Conservation (phyloP, 306 rosid species). For the Quercus alba region DNA sequence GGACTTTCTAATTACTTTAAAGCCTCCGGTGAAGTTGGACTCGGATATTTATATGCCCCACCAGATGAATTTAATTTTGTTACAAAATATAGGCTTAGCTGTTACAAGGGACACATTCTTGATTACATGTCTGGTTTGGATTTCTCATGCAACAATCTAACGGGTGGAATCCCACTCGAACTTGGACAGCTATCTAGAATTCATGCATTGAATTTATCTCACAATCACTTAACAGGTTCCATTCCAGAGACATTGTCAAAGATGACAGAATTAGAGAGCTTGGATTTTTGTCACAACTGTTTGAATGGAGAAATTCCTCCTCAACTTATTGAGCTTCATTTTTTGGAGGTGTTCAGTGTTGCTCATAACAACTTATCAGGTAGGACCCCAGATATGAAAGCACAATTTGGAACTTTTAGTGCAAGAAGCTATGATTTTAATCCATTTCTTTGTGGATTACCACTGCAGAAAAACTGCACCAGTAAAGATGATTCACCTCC, state of each 20-base stretch:
- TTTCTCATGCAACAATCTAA: background rate
- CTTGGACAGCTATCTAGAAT: too few relatives aligned
- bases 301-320: background rate
- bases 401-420: background rate
- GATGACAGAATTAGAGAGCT: background rate
- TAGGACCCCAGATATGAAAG: too few relatives aligned
- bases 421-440: background rate
- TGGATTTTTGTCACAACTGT: background rate
- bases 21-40: too few relatives aligned
- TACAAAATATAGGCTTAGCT: background rate
- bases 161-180: background rate
- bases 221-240: background rate
- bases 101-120: background rate
- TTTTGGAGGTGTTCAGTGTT: background rate
- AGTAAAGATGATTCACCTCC: background rate
- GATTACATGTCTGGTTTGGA: background rate
- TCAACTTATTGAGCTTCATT: background rate
- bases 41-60: too few relatives aligned
- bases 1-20: background rate
- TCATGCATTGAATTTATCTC: conserved; percentile 2
- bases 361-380: too few relatives aligned
- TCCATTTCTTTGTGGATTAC: background rate
- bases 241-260: background rate
- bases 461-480: background rate
- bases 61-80: background rate